Base-by-base conservation (phyloP, 495 filamentous ascomycete genomes). In the Hyphodiscus hymeniophilus region DNA sequence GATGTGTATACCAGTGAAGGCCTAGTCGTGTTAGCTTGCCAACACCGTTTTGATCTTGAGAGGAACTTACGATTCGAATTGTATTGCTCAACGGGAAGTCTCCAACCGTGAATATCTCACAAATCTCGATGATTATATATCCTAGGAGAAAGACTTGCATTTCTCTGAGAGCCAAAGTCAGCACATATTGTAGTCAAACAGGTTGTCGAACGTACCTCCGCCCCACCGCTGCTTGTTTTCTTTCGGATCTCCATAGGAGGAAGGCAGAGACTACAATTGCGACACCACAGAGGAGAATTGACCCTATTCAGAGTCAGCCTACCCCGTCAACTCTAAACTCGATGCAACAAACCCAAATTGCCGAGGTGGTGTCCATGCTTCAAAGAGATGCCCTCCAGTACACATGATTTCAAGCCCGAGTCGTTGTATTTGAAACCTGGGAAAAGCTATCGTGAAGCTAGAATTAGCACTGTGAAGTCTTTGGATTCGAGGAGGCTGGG, bases 71-170 rank as follows among this genome's bases (percentile, higher is more conserved):
- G 51, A 80, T 66, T 56, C 86, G 80, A 39, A 87, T 86, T 33
- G 63, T 75, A 30, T 67, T 67, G 42, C 72, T 62, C 16, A 96
- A 64, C 6, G 89, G 89, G 61, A 99, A 89, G 40, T 83, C 84
- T 48, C 92, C 92, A 21, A 96, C 79, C 1, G 87, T 87, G 66
- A 99, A 95, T 56, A 99, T 95, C 61, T 99, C 92, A 63, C 88
- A 94, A 56, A 99, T 88, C 60, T 84, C 79, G 50, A 97, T 80
- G 24, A 99, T 68, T 36, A 95, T 85, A 59, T 88, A 99, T 31
- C 85, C 83, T 16, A 88, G 34, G 18, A 99, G 72, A 66, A 97
- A 95, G 32, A 95, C 61, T 76, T 99, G 92, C 69, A 97, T 97
- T 60, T 99, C 92, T 63, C 92, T 96, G 55, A 55, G 20, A 60